These are phyloP conservation scores for Cinnamomum micranthum DNA, from an alignment of 164 flowering plant genomes.

Conservation along the genomic window DNA sequence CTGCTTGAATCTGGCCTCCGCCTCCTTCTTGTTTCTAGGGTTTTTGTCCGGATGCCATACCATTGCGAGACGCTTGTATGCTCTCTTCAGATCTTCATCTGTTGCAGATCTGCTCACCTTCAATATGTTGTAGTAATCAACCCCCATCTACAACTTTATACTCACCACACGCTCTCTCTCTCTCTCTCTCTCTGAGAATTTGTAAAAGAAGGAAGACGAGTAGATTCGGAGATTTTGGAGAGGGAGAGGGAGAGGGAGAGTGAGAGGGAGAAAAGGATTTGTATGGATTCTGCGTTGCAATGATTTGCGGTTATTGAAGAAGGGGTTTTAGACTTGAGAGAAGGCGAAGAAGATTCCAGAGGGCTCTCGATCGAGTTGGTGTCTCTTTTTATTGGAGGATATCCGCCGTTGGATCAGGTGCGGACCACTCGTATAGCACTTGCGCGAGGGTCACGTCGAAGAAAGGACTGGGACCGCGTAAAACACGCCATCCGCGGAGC, in stretches of 20 bases:
- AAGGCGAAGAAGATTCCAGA: neutral
- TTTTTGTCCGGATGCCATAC: slow-evolving; percentile 42
- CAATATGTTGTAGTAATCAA: slow-evolving; percentile 34
- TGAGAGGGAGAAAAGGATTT: neutral
- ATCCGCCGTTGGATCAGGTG: neutral
- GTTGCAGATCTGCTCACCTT: slow-evolving; percentile 28
- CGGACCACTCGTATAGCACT: no score
- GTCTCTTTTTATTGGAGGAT: neutral
- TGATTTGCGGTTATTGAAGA: no score
- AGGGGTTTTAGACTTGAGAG: no score
- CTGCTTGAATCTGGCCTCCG: slow-evolving; percentile 41
- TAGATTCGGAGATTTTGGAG: neutral
- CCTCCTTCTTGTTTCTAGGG: slow-evolving; percentile 29
- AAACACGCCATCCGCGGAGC: no score
- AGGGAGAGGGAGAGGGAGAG: no score
- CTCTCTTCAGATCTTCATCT: slow-evolving; percentile 33
- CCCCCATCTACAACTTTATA: slow-evolving; percentile 19
- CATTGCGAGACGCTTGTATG: slow-evolving; percentile 36
- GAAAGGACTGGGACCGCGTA: no score
- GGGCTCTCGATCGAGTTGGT: neutral
- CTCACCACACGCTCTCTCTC: neutral
- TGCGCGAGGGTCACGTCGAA: no score
- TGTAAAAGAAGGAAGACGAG: neutral
- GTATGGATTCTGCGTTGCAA: no score
- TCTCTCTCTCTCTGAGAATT: no score